Conservation (phyloP, 345 rosid genomes). For the Lepidium aucheri region DNA sequence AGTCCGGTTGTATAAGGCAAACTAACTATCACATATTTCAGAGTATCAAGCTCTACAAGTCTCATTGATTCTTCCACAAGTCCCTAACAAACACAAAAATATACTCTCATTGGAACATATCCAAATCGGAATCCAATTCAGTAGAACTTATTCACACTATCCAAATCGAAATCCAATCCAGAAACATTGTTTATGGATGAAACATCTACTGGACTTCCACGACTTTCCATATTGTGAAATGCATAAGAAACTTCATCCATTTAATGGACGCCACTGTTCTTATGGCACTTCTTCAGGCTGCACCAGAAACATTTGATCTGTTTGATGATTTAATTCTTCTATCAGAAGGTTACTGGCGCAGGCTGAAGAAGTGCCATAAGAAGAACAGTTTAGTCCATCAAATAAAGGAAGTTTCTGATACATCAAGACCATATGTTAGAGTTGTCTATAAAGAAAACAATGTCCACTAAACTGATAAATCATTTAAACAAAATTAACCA, state of each 20-base stretch:
- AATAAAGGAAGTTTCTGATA: too few relatives aligned
- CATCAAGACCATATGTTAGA: too few relatives aligned
- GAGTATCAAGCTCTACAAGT: conserved; percentile 70
- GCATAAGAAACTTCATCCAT: conserved; percentile 75
- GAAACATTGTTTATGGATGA: conserved; percentile 92
- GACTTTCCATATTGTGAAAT: conserved; percentile 78
- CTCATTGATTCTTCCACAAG: conserved; percentile 92
- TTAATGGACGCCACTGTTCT: conserved; percentile 81
- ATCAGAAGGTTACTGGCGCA: conserved; percentile 52
- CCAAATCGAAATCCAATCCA: not conserved
- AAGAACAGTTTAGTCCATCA: too few relatives aligned
- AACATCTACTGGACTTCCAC: conserved; percentile 93
- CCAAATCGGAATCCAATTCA: not conserved
- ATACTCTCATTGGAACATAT: not conserved
- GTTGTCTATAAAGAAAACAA: too few relatives aligned
- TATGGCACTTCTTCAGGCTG: conserved; percentile 94
- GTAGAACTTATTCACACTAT: not conserved
- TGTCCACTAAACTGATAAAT: too few relatives aligned
- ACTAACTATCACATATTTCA: conserved; percentile 75
- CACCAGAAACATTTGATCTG: conserved; percentile 90
- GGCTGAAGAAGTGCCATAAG: too few relatives aligned
- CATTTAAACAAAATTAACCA: too few relatives aligned
- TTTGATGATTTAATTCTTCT: conserved; percentile 77
- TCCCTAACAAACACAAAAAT: conserved; percentile 38
- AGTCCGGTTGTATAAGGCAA: conserved; percentile 77